Evolutionary conservation across 805 yeast genomes (phyloP), one percentile per base, ranked within the genome.

Genomic region (Saturnispora galanensis): DNA sequence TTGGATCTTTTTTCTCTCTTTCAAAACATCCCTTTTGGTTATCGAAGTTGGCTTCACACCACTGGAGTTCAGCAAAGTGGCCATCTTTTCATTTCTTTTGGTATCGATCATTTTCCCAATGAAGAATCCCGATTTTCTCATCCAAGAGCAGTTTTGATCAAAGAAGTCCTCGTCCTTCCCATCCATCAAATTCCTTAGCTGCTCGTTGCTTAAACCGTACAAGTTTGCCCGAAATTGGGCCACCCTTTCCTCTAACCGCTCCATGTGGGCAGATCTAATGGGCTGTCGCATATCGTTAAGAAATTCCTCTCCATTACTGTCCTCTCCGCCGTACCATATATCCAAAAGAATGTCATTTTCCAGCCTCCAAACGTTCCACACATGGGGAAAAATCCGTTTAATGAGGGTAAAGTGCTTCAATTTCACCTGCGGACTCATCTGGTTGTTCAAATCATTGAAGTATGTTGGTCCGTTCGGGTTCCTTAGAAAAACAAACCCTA

Each of bases 281-380:
- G 13, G 4, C 5, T 31, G 21, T 31, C 45, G 31, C 17, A 31
- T 28, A 13, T 42, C 37, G 12, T 42, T 42, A 13, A 32, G 21
- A 31, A 42, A 37, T 11, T 41, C n/a, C 18, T 32, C 41, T 10
- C 10, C 13, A 30, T 28, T 9, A 35, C 13, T 26, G 18, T 10
- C 34, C 7, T 31, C 16, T 11, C n/a, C 13, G 2, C 6, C 16
- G n/a, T 31, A 37, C 41, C 39, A 36, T 21, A 42, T 40, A 37
- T 42, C 45, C 11, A 42, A 11, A 10, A 42, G 29, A 8, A 42
- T 11, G 18, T 42, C 41, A 10, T 36, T 37, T 15, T 42, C 37
- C 10, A 42, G 17, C 29, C 38, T 15, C 45, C 45, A 42, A 10
- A 37, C 41, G 18, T 42, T 42, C 41, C 40, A 42, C 16, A 34